A percentile compares a stretch with the other conserved stretches of the same genome.
phyloP scores from a whole-genome alignment of 352 stramenopile species.

The Phytophthora capsici region DNA sequence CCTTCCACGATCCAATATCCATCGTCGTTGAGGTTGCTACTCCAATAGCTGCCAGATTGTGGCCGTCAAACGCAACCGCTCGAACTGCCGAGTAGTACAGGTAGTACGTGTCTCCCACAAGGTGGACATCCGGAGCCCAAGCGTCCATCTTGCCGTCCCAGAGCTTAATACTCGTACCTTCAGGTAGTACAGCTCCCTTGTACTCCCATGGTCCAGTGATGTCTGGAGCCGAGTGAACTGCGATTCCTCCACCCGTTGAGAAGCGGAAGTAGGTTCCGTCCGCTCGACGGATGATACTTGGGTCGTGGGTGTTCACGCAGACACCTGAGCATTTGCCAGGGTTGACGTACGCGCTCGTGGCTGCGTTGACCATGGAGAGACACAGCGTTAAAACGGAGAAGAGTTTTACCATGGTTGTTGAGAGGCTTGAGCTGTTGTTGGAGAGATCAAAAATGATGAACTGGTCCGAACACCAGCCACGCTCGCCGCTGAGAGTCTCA shows the following conservation, averaged over 20 bases:
- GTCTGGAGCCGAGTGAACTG: constrained; percentile 21
- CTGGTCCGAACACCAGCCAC: not conserved
- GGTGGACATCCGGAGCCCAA: constrained; percentile 28
- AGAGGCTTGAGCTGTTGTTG: not conserved
- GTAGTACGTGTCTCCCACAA: constrained; percentile 35
- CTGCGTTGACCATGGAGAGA: constrained; percentile 8
- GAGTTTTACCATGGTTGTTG: constrained; percentile 9
- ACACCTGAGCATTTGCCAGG: constrained; percentile 16
- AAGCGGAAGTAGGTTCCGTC: constrained; percentile 41
- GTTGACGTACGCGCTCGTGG: constrained; percentile 12
- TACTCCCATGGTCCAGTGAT: constrained; percentile 30
- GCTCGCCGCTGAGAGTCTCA: too few species aligned
- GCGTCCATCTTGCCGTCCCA: constrained; percentile 32
- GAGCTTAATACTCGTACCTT: constrained; percentile 37
- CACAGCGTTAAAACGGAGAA: not conserved
- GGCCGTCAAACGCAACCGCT: constrained; percentile 15
- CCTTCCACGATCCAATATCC: constrained; percentile 32
- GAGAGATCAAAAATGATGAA: constrained; percentile 1
- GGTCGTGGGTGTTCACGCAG: constrained; percentile 36
- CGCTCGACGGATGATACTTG: constrained; percentile 30
- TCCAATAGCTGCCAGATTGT: constrained; percentile 28
- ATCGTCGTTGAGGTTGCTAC: constrained; percentile 26
- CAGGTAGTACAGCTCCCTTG: constrained; percentile 26
- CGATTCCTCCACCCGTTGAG: constrained; percentile 28
- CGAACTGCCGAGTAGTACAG: constrained; percentile 34